Evolutionary conservation across 371 early-diverging fungal genomes (phyloP).

Genomic region (Umbelopsis sp.): DNA sequence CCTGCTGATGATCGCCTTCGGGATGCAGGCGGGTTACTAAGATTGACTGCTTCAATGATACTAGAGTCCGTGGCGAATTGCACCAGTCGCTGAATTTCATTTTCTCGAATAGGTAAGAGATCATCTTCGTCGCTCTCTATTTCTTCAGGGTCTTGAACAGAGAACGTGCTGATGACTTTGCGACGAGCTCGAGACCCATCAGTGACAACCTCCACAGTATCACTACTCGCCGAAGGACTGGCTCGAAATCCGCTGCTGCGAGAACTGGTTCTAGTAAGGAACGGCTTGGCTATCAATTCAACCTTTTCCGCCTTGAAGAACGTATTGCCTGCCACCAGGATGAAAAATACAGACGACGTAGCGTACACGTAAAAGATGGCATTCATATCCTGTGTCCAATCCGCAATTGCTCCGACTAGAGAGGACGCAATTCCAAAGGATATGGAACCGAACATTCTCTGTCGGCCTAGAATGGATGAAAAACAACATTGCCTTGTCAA

Average conservation of each 20-base stretch:
- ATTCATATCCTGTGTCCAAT: slow-evolving; percentile 55
- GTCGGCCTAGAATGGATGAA: slow-evolving; percentile 32
- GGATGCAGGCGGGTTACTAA: slow-evolving; percentile 49
- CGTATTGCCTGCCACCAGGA: slow-evolving; percentile 45
- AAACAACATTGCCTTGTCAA: not conserved
- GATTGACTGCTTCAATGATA: slow-evolving; percentile 57
- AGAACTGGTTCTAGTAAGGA: not conserved
- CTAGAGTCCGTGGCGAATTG: slow-evolving; percentile 59
- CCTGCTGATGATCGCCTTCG: slow-evolving; percentile 28
- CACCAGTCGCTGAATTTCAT: slow-evolving; percentile 52
- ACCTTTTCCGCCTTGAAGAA: slow-evolving; percentile 50
- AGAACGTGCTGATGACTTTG: slow-evolving; percentile 3
- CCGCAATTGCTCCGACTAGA: slow-evolving; percentile 49
- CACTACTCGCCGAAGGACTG: not conserved
- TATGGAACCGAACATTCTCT: slow-evolving; percentile 59
- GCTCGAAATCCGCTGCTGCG: slow-evolving; percentile 16
- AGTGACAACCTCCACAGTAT: not conserved
- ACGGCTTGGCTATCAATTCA: slow-evolving; percentile 10
- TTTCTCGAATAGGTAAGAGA: slow-evolving; percentile 41
- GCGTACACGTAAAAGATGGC: slow-evolving; percentile 55
- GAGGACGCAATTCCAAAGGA: slow-evolving; percentile 54
- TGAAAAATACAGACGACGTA: slow-evolving; percentile 45
- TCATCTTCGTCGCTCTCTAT: slow-evolving; percentile 29
- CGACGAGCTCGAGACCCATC: slow-evolving; percentile 11
- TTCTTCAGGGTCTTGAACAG: slow-evolving; percentile 7